Evolutionary conservation across 1,139 yeast genomes (phyloP).

Genomic region (Suhomyces yuchorum): DNA sequence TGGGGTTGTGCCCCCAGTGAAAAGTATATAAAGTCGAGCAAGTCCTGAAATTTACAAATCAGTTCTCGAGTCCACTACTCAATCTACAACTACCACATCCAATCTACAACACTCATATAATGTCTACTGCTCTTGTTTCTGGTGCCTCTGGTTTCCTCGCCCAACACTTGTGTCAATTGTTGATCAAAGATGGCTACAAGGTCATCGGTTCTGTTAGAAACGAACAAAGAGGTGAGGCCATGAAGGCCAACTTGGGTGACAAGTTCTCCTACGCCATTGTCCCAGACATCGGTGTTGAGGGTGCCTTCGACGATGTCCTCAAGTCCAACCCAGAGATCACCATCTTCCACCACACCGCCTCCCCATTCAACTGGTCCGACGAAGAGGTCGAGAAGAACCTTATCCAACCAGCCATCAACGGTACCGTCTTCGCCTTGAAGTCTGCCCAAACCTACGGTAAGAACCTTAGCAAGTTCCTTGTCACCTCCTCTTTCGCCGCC

Average conservation of each 20-base stretch:
- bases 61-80: not conserved
- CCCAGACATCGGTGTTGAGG: slow-evolving; percentile 17
- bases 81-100: not conserved
- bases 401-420: not conserved
- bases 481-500: slow-evolving; percentile 1
- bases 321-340: not conserved
- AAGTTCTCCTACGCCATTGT: slow-evolving; percentile 32
- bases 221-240: slow-evolving; percentile 3
- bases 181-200: slow-evolving; percentile 40
- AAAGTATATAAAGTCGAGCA: not conserved
- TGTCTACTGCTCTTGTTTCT: slow-evolving; percentile 28
- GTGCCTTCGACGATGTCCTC: slow-evolving; percentile 3
- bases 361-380: not conserved
- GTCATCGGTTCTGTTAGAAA: slow-evolving; percentile 62
- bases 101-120: not conserved
- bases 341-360: slow-evolving; percentile 1
- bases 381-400: not conserved
- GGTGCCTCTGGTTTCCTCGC: slow-evolving; percentile 48
- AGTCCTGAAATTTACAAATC: not conserved
- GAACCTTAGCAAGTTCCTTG: not conserved
- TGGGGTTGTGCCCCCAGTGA: not conserved
- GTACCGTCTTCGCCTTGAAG: slow-evolving; percentile 1
- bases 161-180: slow-evolving; percentile 17
- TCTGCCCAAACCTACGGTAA: slow-evolving; percentile 3
- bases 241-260: slow-evolving; percentile 17